These are phyloP conservation scores for Candida endomychidarum DNA, from an alignment of 805 yeast genomes.

Conservation along the genomic window DNA sequence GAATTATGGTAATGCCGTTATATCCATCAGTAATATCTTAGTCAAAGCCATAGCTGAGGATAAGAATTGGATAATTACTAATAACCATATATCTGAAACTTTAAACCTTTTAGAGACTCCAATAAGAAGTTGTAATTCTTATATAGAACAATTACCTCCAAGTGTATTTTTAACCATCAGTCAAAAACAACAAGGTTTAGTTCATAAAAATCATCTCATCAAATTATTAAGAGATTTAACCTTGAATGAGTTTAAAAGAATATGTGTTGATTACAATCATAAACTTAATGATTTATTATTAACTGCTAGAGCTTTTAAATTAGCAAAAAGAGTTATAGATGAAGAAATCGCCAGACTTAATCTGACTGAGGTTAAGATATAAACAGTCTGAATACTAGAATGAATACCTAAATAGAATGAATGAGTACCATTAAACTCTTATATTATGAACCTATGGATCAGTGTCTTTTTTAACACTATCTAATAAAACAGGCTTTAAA, in stretches of 20 bases:
- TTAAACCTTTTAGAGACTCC: slow-evolving; percentile 61
- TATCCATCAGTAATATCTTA: slow-evolving; percentile 57
- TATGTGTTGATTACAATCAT: slow-evolving; percentile 62
- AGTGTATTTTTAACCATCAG: slow-evolving; percentile 45
- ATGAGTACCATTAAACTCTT: too few relatives aligned
- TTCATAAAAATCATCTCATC: slow-evolving; percentile 39
- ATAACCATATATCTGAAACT: slow-evolving; percentile 55
- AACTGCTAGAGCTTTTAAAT: slow-evolving; percentile 59
- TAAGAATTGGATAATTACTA: slow-evolving; percentile 51
- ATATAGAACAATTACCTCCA: slow-evolving; percentile 40
- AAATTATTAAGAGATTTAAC: slow-evolving; percentile 62
- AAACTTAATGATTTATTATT: slow-evolving; percentile 64
- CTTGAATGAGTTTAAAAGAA: slow-evolving; percentile 60
- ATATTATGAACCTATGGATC: too few relatives aligned
- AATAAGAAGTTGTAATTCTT: slow-evolving; percentile 42
- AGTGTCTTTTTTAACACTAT: slow-evolving; percentile 38
- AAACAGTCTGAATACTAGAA: too few relatives aligned
- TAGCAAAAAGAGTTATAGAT: slow-evolving; percentile 74
- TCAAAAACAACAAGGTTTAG: slow-evolving; percentile 18
- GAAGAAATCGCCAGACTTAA: slow-evolving; percentile 45
- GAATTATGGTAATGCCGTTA: slow-evolving; percentile 60
- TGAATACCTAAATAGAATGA: neutral
- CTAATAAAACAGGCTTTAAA: slow-evolving; percentile 86
- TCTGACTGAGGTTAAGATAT: too few relatives aligned
- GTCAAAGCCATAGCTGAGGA: slow-evolving; percentile 66